Conservation (phyloP, 129 eudicot genomes). For the Artemisia annua region DNA sequence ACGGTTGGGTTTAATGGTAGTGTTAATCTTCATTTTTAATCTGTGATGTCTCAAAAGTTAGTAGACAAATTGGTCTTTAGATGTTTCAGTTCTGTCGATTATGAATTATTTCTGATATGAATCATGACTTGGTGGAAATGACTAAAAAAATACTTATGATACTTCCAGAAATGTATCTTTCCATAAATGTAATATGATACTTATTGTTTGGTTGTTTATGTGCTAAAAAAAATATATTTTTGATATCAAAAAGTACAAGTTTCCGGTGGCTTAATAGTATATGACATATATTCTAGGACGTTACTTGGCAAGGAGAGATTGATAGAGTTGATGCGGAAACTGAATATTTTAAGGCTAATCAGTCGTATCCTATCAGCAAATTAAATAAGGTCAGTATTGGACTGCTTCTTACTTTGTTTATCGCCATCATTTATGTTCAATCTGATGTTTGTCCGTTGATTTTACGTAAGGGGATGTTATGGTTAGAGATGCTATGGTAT, state of each 20-base stretch:
- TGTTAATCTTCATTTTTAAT: too few relatives aligned
- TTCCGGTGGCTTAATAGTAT: constrained; percentile 20
- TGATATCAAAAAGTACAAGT: neutral
- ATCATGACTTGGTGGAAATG: too few relatives aligned
- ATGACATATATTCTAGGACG: constrained; percentile 48
- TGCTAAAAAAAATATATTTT: too few relatives aligned
- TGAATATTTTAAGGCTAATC: constrained; percentile 64
- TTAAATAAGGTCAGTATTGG: constrained; percentile 50
- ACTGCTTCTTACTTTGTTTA: neutral
- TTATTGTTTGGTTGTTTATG: neutral
- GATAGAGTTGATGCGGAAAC: constrained; percentile 89
- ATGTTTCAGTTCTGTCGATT: too few relatives aligned
- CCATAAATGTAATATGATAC: neutral
- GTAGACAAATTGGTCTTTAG: too few relatives aligned
- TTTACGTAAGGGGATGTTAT: neutral
- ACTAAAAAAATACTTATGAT: too few relatives aligned
- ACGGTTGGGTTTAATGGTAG: too few relatives aligned
- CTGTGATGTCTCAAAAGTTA: too few relatives aligned
- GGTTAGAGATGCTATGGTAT: neutral
- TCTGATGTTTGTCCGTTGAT: too few relatives aligned
- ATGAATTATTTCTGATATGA: too few relatives aligned
- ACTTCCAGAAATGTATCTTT: too few relatives aligned
- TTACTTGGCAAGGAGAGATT: constrained; percentile 86
- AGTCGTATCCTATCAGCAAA: constrained; percentile 67
- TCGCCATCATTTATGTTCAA: neutral